Conservation (phyloP, 768 basidiomycete species). For the Pisolithus orientalis region DNA sequence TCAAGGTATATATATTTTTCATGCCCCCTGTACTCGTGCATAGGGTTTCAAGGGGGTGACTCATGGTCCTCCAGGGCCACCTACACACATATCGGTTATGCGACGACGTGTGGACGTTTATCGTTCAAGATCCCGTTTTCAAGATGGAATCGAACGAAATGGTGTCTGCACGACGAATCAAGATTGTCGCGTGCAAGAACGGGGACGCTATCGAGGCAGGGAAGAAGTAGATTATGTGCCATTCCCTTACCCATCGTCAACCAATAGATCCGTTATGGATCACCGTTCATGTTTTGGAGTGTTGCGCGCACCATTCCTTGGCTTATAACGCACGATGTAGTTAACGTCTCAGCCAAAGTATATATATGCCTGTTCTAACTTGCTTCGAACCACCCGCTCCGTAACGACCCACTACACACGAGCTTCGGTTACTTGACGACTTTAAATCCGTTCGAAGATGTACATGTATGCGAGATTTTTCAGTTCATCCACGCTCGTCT, state of each 20-base stretch:
- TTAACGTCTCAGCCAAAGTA: too few species aligned
- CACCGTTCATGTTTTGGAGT: too few species aligned
- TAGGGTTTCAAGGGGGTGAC: neutral
- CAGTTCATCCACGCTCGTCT: conserved; percentile 72
- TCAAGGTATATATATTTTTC: conserved; percentile 57
- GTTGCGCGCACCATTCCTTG: too few species aligned
- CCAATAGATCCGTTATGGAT: too few species aligned
- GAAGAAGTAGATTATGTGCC: conserved; percentile 50
- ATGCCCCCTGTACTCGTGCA: conserved; percentile 9
- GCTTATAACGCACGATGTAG: too few species aligned
- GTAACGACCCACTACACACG: too few species aligned
- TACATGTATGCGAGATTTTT: conserved; percentile 90
- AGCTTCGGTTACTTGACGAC: too few species aligned
- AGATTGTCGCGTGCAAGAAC: conserved; percentile 98
- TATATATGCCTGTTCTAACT: too few species aligned
- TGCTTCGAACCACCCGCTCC: too few species aligned
- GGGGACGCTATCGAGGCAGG: conserved; percentile 80
- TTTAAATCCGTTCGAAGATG: conserved; percentile 59
- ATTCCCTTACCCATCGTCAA: too few species aligned
- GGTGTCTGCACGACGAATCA: conserved; percentile 72
- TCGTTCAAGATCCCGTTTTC: conserved; percentile 86
- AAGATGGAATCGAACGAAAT: conserved; percentile 92
- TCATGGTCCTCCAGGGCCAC: conserved; percentile 55
- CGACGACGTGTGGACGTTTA: conserved; percentile 99
- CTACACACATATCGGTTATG: conserved; percentile 87